Conservation (phyloP, 2,329 filamentous ascomycete genomes). For the Tolypocladium nubicola region DNA sequence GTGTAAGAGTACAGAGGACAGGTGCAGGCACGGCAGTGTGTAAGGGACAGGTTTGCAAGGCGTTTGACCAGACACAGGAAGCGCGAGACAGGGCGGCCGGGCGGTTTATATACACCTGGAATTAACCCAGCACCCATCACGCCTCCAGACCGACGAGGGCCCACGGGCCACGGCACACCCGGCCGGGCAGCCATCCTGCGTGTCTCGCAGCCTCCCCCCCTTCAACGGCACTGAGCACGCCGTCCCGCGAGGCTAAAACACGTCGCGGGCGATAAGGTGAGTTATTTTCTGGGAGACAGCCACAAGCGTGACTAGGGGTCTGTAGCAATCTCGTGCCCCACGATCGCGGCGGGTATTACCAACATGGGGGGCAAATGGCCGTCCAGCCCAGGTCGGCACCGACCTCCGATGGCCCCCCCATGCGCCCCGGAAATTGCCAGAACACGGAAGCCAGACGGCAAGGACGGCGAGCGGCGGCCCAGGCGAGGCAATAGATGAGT, state of each 20-base stretch:
- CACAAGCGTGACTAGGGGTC: background rate
- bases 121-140: background rate
- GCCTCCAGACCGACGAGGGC: background rate
- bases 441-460: background rate
- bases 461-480: background rate
- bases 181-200: background rate
- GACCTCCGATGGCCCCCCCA: background rate
- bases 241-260: background rate
- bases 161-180: background rate
- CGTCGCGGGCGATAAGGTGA: background rate
- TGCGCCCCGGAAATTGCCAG: background rate
- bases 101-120: background rate
- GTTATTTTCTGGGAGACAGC: background rate
- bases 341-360: background rate
- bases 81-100: background rate
- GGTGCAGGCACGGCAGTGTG: background rate
- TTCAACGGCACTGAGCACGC: background rate
- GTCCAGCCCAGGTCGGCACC: background rate
- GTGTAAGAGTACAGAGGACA: background rate
- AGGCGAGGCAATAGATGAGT: background rate
- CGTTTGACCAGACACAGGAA: background rate
- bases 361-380: background rate
- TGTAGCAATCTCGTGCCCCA: background rate
- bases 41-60: background rate
- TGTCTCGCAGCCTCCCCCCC: background rate